These are phyloP conservation scores for Chaetomium strumarium DNA, from an alignment of 2,329 filamentous ascomycete genomes.

Conservation along the genomic window DNA sequence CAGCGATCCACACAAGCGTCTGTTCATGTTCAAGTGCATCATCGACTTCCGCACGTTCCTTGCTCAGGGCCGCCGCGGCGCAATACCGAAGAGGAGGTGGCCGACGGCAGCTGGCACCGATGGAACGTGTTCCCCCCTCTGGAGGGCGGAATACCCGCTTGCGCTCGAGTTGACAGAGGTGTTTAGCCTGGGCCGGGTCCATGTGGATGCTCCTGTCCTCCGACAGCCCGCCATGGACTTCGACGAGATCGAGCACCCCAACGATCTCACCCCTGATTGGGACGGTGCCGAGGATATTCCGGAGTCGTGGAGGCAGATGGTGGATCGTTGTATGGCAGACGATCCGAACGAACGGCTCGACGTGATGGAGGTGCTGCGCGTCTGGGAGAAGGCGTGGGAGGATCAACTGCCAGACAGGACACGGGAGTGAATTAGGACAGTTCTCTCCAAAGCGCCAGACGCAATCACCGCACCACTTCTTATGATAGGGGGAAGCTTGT, in stretches of 20 bases:
- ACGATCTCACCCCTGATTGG: neutral
- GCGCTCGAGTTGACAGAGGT: neutral
- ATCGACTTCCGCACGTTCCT: neutral
- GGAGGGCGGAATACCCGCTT: neutral
- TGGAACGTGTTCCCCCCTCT: neutral
- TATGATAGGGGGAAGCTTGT: no score
- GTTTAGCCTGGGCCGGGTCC: neutral
- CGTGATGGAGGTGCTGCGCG: neutral
- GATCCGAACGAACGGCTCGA: neutral
- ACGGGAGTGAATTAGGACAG: no score
- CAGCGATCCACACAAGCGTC: neutral
- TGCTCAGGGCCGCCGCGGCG: neutral
- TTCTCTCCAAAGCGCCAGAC: no score
- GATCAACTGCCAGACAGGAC: no score
- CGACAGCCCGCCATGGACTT: neutral
- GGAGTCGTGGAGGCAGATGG: neutral
- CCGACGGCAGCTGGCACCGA: neutral
- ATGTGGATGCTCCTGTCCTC: constrained; percentile 1
- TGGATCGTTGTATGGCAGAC: neutral
- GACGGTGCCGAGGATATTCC: neutral
- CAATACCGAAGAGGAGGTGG: neutral
- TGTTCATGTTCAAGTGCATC: neutral
- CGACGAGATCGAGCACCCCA: neutral
- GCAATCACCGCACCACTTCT: no score
- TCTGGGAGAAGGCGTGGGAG: neutral